Conservation (phyloP, 331 rosid species). For the Cydonia oblonga region DNA sequence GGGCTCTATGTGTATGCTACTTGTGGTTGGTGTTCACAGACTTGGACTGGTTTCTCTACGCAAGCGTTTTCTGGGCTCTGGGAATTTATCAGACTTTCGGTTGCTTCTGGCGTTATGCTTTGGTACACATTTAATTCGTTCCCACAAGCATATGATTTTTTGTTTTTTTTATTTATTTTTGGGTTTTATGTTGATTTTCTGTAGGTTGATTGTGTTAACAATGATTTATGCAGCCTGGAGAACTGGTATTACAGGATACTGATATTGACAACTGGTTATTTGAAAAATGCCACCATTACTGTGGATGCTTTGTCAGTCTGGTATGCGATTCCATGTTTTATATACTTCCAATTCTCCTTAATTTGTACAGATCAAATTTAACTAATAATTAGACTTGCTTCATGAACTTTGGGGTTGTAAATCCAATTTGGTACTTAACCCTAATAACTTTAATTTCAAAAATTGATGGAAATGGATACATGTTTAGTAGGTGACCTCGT, state of each 20-base stretch:
- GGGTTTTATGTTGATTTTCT: neutral
- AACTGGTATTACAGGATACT: conserved; percentile 31
- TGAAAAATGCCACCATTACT: conserved; percentile 17
- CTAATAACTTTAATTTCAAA: neutral
- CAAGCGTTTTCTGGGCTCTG: conserved; percentile 66
- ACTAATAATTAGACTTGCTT: too few relatives aligned
- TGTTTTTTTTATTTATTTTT: too few relatives aligned
- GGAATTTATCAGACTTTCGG: conserved; percentile 58
- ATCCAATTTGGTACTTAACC: too few relatives aligned
- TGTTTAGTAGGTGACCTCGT: too few relatives aligned
- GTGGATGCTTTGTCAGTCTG: conserved; percentile 27
- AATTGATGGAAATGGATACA: neutral
- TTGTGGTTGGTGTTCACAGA: conserved; percentile 55
- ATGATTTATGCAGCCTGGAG: conserved; percentile 15
- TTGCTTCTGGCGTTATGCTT: conserved; percentile 63
- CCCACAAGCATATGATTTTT: too few relatives aligned
- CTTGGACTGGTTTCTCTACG: conserved; percentile 56
- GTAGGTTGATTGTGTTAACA: neutral
- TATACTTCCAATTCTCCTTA: neutral
- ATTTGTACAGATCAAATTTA: neutral
- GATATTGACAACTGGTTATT: conserved; percentile 16
- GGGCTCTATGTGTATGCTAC: conserved; percentile 34
- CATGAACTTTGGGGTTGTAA: too few relatives aligned
- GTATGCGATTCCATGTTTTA: neutral
- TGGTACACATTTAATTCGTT: conserved; percentile 26